phyloP scores from a whole-genome alignment of 371 early-diverging fungal genomes.

The Blakeslea trispora region DNA sequence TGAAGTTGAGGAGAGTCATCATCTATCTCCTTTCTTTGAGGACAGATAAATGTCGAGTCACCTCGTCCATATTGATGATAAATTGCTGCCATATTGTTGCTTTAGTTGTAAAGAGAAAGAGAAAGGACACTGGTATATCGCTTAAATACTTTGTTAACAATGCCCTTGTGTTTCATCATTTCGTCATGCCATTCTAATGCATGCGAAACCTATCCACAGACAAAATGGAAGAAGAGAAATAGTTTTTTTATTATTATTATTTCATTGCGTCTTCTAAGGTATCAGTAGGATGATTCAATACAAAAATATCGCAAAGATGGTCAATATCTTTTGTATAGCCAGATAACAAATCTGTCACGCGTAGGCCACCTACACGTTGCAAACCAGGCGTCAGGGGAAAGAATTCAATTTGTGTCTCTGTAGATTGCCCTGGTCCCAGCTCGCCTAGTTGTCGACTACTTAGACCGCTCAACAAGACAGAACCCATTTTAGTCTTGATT shows the following conservation, averaged over 20 bases:
- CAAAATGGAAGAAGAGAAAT: too few relatives aligned
- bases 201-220: neutral
- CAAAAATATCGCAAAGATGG: conserved; percentile 68
- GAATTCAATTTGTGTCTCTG: conserved; percentile 74
- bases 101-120: too few relatives aligned
- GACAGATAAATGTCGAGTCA: conserved; percentile 4
- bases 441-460: conserved; percentile 68
- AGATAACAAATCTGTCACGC: conserved; percentile 62
- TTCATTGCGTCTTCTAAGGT: neutral
- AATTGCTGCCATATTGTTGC: conserved; percentile 9
- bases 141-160: neutral
- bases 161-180: neutral
- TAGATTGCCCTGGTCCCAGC: conserved; percentile 58
- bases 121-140: neutral
- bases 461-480: conserved; percentile 78
- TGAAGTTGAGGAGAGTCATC: conserved; percentile 1
- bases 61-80: conserved; percentile 7
- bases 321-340: conserved; percentile 74
- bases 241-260: too few relatives aligned
- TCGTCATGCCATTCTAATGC: neutral
- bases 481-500: conserved; percentile 79
- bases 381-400: conserved; percentile 84
- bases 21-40: conserved; percentile 1
- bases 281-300: conserved; percentile 24
- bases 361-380: conserved; percentile 82